Evolutionary conservation across 306 rosid species (phyloP), one percentile per base, ranked within the genome.

Genomic region (Malus sylvestris): DNA sequence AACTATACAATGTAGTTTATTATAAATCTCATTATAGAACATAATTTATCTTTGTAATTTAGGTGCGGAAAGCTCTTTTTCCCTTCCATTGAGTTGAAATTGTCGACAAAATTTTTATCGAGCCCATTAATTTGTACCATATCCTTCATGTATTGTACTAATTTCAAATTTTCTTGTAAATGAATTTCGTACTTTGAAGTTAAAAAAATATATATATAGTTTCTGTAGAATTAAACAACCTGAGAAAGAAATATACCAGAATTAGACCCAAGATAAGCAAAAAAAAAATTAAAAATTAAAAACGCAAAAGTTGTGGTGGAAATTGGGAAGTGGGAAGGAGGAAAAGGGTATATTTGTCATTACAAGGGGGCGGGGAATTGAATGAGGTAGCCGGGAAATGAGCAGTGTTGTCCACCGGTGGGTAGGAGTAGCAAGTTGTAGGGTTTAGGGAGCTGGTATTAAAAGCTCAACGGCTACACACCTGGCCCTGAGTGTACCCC

Each of bases 401-500:
- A 42, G 62, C 32, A 27, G 67, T 72, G 79, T 78, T 63, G 76
- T 80, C 44, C 4, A 27, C 68, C 71, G 78, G 79, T 22, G 33
- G 67, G 33, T 29, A 2, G 38, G 20, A 15, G 8, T 4, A 23
- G 35, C 18, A 25, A 2, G 19, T 49, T 14, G 53, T 14, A 49
- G 6, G 53, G 53, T 14, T 49, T 49, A 10, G 63, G 73, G 32
- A 78, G 46, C 15, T 35, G 55, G 81, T 70, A 71, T 79, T 89
- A 78, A 89, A 78, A 70, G 75, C 85, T 40, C 46, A 71, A 53
- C 57, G 55, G 6, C 55, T 73, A 74, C 79, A 68, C 80, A 75
- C 76, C 86, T 77, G 86, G 86, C 78, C 62, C 79, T 68, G 84
- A 33, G 83, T 69, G 82, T 76, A 83, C 79, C 78, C 53, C 8